phyloP scores from a whole-genome alignment of 2,329 filamentous ascomycete species.

The Aspergillus bombycis region DNA sequence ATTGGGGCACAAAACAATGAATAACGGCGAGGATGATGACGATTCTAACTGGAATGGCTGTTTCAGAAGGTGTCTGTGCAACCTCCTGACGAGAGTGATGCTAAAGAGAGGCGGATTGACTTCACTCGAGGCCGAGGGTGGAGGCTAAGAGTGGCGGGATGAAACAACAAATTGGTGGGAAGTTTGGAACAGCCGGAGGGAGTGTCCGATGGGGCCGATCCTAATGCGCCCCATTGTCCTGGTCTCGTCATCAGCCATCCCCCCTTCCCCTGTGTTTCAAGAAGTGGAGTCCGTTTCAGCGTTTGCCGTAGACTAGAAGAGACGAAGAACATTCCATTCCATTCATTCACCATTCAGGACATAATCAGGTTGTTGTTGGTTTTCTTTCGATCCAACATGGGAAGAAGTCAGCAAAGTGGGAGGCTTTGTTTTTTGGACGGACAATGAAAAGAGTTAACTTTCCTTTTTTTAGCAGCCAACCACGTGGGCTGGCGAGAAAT shows the following conservation, averaged over 20 bases:
- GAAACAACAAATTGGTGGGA: slow-evolving; percentile 16
- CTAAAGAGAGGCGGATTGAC: slow-evolving; percentile 10
- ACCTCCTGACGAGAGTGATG: slow-evolving; percentile 7
- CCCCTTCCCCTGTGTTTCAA: slow-evolving; percentile 13
- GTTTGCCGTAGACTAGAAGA: slow-evolving; percentile 18
- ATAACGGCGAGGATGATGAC: slow-evolving; percentile 4
- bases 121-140: slow-evolving; percentile 6
- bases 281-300: slow-evolving; percentile 22
- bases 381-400: not conserved
- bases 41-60: not conserved
- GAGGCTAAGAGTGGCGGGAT: slow-evolving; percentile 19
- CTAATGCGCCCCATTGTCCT: not conserved
- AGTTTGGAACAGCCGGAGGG: slow-evolving; percentile 4
- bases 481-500: not conserved
- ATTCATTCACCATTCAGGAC: not conserved
- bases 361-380: not conserved
- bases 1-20: not conserved
- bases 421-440: not conserved
- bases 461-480: not conserved
- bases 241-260: not conserved
- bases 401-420: not conserved
- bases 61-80: slow-evolving; percentile 10
- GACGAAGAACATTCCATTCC: slow-evolving; percentile 19
- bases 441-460: not conserved
- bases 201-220: slow-evolving; percentile 10